A percentile compares a stretch with the other conserved stretches of the same genome.
phyloP scores from a whole-genome alignment of 2,329 filamentous ascomycete genomes.

The Colletotrichum sp. region DNA sequence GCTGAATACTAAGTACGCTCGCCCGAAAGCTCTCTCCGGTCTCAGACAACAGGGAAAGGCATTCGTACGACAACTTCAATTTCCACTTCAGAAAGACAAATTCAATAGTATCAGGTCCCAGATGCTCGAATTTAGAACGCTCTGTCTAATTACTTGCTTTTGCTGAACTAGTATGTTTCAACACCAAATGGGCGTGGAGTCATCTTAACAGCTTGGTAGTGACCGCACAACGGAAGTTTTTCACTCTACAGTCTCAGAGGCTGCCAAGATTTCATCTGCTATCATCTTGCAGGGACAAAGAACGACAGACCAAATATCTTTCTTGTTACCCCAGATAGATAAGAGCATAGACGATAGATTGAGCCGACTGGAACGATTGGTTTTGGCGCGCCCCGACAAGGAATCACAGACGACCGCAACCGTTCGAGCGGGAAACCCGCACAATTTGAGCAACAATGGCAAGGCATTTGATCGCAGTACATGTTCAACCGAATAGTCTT shows the following conservation, averaged over 20 bases:
- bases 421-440: too few species aligned
- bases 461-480: too few species aligned
- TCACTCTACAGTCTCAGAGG: not conserved
- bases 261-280: not conserved
- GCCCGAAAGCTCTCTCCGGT: not conserved
- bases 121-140: not conserved
- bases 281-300: not conserved
- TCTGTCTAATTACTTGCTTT: not conserved
- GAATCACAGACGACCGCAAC: too few species aligned
- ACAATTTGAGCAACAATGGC: too few species aligned
- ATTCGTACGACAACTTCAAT: not conserved
- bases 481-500: too few species aligned
- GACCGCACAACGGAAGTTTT: not conserved
- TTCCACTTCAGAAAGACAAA: not conserved
- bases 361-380: not conserved
- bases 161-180: not conserved
- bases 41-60: not conserved
- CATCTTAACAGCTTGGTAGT: not conserved
- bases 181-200: accelerated
- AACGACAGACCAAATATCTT: not conserved
- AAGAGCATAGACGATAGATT: not conserved
- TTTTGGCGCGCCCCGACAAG: not conserved
- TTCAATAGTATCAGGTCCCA: not conserved
- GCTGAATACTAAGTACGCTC: not conserved
- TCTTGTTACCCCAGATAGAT: not conserved